Conservation (phyloP, 352 stramenopile species). For the Globisporangium takayamanum region DNA sequence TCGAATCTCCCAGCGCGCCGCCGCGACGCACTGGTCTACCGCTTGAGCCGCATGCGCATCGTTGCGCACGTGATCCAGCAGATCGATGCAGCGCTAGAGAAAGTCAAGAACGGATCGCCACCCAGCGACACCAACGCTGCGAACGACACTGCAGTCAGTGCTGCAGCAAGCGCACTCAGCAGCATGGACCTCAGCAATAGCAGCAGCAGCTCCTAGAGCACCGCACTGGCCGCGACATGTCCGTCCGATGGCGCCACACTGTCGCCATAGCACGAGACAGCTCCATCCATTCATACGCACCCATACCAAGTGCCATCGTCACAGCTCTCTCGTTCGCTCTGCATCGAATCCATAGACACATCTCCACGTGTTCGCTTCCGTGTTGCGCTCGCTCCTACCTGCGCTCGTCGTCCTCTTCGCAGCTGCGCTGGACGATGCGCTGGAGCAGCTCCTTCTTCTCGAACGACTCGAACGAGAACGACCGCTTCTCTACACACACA, state of each 20-base stretch:
- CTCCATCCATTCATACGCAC: background rate
- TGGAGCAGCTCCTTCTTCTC: constrained; percentile 49
- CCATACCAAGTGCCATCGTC: background rate
- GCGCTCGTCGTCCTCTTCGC: constrained; percentile 7
- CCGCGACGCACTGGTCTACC: constrained; percentile 40
- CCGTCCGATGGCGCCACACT: background rate
- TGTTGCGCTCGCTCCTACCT: background rate
- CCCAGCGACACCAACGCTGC: background rate
- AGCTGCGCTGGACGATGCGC: constrained; percentile 39
- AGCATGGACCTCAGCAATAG: background rate
- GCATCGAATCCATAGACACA: background rate
- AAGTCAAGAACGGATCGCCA: background rate
- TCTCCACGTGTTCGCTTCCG: background rate
- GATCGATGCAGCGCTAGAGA: constrained; percentile 29
- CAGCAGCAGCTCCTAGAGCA: background rate
- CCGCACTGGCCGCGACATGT: background rate
- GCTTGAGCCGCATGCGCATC: constrained; percentile 36
- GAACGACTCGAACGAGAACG: constrained; percentile 52
- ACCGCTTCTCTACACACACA: constrained; percentile 43
- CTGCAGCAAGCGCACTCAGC: background rate
- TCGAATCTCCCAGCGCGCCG: constrained; percentile 17
- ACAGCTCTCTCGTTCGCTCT: no score
- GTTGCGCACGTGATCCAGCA: constrained; percentile 27
- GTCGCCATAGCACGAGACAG: no score
- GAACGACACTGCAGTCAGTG: background rate